These are phyloP conservation scores for Auriculariales sp. DNA, from an alignment of 768 basidiomycete species.

Conservation along the genomic window DNA sequence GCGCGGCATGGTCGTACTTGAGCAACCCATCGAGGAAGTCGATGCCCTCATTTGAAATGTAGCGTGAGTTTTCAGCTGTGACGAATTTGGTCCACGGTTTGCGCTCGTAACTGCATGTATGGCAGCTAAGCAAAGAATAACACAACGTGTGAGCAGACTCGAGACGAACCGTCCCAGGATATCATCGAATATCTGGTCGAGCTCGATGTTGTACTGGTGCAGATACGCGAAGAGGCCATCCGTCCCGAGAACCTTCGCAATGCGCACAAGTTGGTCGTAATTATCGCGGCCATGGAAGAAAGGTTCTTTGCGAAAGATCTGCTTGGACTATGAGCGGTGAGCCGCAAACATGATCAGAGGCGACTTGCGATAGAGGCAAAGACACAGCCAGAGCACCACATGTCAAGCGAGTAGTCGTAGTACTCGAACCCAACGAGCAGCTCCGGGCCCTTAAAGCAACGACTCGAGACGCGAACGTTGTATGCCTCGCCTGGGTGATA, in stretches of 20 bases:
- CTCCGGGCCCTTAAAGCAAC: slow-evolving; percentile 66
- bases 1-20: slow-evolving; percentile 54
- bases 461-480: slow-evolving; percentile 56
- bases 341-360: neutral
- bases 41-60: slow-evolving; percentile 46
- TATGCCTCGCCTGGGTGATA: slow-evolving; percentile 57
- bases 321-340: slow-evolving; percentile 1
- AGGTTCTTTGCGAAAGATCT: slow-evolving; percentile 64
- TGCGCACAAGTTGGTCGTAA: slow-evolving; percentile 58
- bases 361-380: slow-evolving; percentile 57
- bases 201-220: slow-evolving; percentile 47
- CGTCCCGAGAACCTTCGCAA: slow-evolving; percentile 53
- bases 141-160: slow-evolving; percentile 9
- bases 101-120: slow-evolving; percentile 32
- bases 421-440: slow-evolving; percentile 55
- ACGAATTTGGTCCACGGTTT: slow-evolving; percentile 54
- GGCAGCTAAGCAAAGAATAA: neutral
- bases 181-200: slow-evolving; percentile 44
- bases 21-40: slow-evolving; percentile 54
- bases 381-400: slow-evolving; percentile 67
- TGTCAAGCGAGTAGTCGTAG: slow-evolving; percentile 58
- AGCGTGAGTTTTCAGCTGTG: slow-evolving; percentile 39
- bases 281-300: slow-evolving; percentile 67
- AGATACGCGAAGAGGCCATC: slow-evolving; percentile 49
- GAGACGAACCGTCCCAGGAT: slow-evolving; percentile 37